Evolutionary conservation across 31 red algal genomes (phyloP).

Genomic region (Odonthalia washingtoniensis): DNA sequence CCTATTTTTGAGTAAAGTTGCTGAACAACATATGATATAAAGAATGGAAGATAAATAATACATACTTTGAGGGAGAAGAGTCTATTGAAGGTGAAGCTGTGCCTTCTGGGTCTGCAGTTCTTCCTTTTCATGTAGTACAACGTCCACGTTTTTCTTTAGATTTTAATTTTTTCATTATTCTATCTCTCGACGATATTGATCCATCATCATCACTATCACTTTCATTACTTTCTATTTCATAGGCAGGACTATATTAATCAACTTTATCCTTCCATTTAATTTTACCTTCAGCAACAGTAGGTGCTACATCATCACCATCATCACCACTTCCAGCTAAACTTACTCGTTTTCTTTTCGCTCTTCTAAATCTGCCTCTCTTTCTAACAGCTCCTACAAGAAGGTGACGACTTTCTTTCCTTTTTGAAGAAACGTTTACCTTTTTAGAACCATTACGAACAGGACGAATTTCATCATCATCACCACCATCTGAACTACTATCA

Average conservation of each 20-base stretch:
- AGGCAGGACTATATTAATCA: constrained; percentile 43
- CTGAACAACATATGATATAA: too few relatives aligned
- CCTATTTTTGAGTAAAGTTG: too few relatives aligned
- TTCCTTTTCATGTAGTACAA: too few relatives aligned
- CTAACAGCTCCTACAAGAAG: too few relatives aligned
- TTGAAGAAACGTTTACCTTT: neutral
- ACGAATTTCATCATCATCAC: constrained; percentile 50
- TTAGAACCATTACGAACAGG: neutral
- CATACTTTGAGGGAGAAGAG: too few relatives aligned
- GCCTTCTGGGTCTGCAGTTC: too few relatives aligned
- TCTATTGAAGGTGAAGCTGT: too few relatives aligned
- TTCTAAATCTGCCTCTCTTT: neutral
- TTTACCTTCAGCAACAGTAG: too few relatives aligned
- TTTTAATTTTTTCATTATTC: too few relatives aligned
- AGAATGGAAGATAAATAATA: too few relatives aligned
- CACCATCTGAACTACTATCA: constrained; percentile 38
- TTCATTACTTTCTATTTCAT: constrained; percentile 56
- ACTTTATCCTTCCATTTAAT: constrained; percentile 28
- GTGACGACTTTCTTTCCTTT: neutral
- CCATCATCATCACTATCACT: constrained; percentile 50
- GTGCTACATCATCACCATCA: constrained; percentile 29
- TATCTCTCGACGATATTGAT: too few relatives aligned
- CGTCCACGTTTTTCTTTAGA: too few relatives aligned
- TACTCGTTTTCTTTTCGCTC: neutral
- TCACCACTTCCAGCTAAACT: neutral